Base-by-base conservation (phyloP, 345 rosid species). In the Eucalyptus regnans region DNA sequence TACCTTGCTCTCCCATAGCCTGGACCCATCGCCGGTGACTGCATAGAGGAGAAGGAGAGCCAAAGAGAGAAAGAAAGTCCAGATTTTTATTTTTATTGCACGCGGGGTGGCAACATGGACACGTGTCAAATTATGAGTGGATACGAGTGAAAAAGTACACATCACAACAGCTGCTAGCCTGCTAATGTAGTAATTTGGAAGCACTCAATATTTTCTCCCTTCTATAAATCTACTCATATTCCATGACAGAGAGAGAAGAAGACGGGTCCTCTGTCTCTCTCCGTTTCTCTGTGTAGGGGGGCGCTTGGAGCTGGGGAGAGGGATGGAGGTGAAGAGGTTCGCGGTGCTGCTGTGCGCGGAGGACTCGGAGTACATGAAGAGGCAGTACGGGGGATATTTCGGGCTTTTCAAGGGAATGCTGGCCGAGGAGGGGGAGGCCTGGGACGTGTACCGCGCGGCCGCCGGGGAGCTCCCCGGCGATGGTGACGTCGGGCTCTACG, bases 321-420 rank as follows among this genome's bases (percentile, higher is more conserved):
- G 29, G 9, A 91, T 88, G 92, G 92, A 86, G 27, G 93, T 87
- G 52, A 92, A 92, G 91, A 90, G 91, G 88, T 96, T 91, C 86
- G 97, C 93, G 11, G 93, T 96, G 29, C 94, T 96, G n/a, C 88
- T 94, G 68, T 95, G 97, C 56, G 97, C 96, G 14, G 94, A 95
- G 88, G 98, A 96, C 81, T 91, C 98, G 6, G 98, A 96, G 11
- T 94, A 92, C 87, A 93, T 95, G 91, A 94, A 90, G 91, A 92
- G 88, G 90, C 91, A 46, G 43, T 92, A 94, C 88, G 96, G 93
- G 58, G 97, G 97, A 43, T 94, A 94, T 43, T 93, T 91, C 88
- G 97, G 94, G 52, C 92, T 96, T 22, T 95, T 93, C 86, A 90
- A 87, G 90, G 89, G 81, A 90, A 94, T 93, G 95, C 88, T 96